Base-by-base conservation (phyloP, 2,329 filamentous ascomycete species). In the Davidsoniella virescens region DNA sequence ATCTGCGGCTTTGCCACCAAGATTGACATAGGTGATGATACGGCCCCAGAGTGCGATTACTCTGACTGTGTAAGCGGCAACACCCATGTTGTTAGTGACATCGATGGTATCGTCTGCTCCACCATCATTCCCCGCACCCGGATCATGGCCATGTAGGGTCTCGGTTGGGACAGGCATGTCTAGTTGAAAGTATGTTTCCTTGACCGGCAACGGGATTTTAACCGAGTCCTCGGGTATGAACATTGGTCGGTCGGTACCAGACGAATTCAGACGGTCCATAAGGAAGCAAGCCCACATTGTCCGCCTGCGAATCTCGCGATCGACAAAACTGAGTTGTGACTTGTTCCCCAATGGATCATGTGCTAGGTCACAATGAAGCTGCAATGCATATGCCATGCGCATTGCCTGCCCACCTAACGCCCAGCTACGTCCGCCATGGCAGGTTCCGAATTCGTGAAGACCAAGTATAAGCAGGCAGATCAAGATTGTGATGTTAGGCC, bases 241-340 rank as follows among this genome's bases (percentile, higher is more conserved):
- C 49, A 87, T 85, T 17, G 92, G 92, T 37, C 90, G 76, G 59
- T 95, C 88, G 2, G 87, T 93, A 2, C 92, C 90, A 1, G 88
- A 95, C 0, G 90, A 95, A 64, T 93, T 95, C 69, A 95, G 95
- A 0, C 90, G 80, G 62, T 98, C 92, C 88, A 96, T 95, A 51
- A 95, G 65, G 60, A 94, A 94, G 61, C 90, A 96, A 10, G 88
- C 85, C 92, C 92, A 98, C 90, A 98, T 96, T 2, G 87, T 92
- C 51, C 92, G 77, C 57, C 92, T 72, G 54, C 92, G 76, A 49
- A 96, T 95, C 63, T 98, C 92, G 25, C 87, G 82, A 62, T 96
- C 92, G 14, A 88, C 87, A 57, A 92, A 92, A 61, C 87, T 94
- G 48, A 92, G 73, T 55, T 82, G 77, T 25, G 49, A 45, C 37